These are phyloP conservation scores for Hymenoscyphus linearis DNA, from an alignment of 2,329 filamentous ascomycete genomes.

Conservation along the genomic window DNA sequence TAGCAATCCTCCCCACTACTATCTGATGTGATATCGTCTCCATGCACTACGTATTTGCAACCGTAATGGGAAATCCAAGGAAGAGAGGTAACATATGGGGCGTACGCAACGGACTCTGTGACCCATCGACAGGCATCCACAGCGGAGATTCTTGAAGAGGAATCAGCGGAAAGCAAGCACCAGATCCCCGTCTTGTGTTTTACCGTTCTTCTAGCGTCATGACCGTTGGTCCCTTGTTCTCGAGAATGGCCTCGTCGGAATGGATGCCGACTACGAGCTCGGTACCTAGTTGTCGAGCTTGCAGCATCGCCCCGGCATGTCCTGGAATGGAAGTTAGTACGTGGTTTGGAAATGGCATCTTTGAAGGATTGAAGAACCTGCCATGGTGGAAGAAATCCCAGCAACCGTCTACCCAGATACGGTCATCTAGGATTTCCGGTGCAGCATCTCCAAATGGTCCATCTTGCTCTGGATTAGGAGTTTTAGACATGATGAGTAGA, in stretches of 20 bases:
- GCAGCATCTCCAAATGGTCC: slow-evolving; percentile 28
- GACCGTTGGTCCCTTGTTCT: slow-evolving; percentile 96
- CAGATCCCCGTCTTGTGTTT: slow-evolving; percentile 17
- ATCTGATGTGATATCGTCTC: slow-evolving; percentile 95
- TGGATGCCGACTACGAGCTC: slow-evolving; percentile 91
- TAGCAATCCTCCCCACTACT: slow-evolving; percentile 94
- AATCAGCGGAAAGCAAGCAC: slow-evolving; percentile 27
- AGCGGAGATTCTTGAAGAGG: slow-evolving; percentile 63
- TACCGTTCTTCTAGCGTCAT: slow-evolving; percentile 89
- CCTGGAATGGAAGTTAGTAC: slow-evolving; percentile 43
- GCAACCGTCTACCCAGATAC: slow-evolving; percentile 97
- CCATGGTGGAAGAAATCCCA: slow-evolving; percentile 99
- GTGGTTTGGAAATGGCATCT: not conserved
- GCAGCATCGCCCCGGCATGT: slow-evolving; percentile 93
- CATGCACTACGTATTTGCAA: slow-evolving; percentile 92
- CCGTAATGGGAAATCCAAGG: slow-evolving; percentile 95
- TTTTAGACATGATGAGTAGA: not conserved
- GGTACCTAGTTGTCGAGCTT: slow-evolving; percentile 83
- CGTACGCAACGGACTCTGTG: slow-evolving; percentile 73
- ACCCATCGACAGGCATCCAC: slow-evolving; percentile 96
- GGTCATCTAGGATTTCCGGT: slow-evolving; percentile 47
- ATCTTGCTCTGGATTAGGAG: slow-evolving; percentile 14
- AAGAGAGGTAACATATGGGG: slow-evolving; percentile 90
- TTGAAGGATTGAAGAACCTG: slow-evolving; percentile 34
- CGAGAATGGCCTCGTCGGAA: slow-evolving; percentile 89